These are phyloP conservation scores for Canariomyces notabilis DNA, from an alignment of 2,329 filamentous ascomycete genomes.

Conservation along the genomic window DNA sequence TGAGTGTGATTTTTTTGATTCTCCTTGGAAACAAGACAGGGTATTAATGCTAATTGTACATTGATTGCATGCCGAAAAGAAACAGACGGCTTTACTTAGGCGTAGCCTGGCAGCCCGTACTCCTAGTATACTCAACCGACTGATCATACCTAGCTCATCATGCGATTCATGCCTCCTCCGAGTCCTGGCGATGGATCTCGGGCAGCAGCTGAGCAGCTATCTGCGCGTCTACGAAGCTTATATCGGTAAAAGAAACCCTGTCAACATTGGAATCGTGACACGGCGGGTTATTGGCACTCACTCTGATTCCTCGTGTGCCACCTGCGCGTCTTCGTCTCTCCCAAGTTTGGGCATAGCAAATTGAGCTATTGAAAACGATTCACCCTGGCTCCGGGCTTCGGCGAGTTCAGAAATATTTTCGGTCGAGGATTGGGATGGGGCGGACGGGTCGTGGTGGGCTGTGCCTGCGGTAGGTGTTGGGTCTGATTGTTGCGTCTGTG, in stretches of 20 bases:
- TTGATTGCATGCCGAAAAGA: no score
- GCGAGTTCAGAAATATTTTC: not conserved
- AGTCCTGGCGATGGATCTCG: constrained; percentile 15
- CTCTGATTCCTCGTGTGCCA: not conserved
- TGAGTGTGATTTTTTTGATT: no score
- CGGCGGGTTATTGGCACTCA: not conserved
- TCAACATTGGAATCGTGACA: not conserved
- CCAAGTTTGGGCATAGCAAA: not conserved
- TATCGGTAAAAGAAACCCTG: not conserved
- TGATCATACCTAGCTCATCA: no score
- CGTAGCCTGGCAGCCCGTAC: no score
- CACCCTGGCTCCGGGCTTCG: not conserved
- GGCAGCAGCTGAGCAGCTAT: constrained; percentile 19
- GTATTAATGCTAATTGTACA: no score
- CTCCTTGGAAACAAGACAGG: no score
- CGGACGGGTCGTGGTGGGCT: not conserved
- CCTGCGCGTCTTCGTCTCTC: not conserved
- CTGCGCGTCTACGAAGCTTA: constrained; percentile 13
- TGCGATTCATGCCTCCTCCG: not conserved
- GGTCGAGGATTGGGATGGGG: not conserved
- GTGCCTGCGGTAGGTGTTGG: not conserved
- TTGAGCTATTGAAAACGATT: not conserved
- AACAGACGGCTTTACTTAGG: no score
- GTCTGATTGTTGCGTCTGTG: not conserved
- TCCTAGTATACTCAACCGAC: no score